Evolutionary conservation across 2,329 filamentous ascomycete genomes (phyloP), one percentile per base, ranked within the genome.

Genomic region (Parastagonospora avenae): DNA sequence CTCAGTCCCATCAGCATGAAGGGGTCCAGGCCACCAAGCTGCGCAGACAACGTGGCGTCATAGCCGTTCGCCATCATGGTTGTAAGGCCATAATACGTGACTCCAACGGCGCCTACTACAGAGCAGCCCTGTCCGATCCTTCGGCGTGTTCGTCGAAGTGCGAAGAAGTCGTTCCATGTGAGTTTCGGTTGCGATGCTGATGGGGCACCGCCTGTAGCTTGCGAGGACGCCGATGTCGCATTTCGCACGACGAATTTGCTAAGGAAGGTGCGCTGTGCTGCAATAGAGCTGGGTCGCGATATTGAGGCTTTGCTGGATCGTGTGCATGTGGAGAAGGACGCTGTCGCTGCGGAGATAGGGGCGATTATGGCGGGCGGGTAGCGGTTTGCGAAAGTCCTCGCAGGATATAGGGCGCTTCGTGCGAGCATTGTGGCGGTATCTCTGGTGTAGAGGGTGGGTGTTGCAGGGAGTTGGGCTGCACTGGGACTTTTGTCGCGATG

Each of bases 151-250:
- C 91, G 89, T 68, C 93, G 91, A 53, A 97, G 87, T 71, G 86
- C 85, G 81, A 97, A 96, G 80, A 96, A 97, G 45, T 85, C 86
- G 78, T 97, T 88, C 93, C 93, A 97, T 76, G 79, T 79, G 32
- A 81, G 73, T 48, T 73, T 62, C 9, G 60, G 57, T 37, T 57
- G 50, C 36, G 57, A 43, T 42, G 43, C 46, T 11, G 59, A 42
- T 6, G 67, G 15, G 9, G 57, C 27, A 44, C 43, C 55, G 44
- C 60, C 45, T 12, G 54, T 52, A 32, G 63, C 37, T 30, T 60
- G 46, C 10, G 57, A 45, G 6, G 62, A 48, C 11, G 60, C 39
- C 1, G 66, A 59, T 7, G 71, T 68, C n/a, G 67, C 67, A 42
- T 60, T 54, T 29, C 70, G 66, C 27, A 55, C 51, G 37, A 42